phyloP scores from a whole-genome alignment of 805 yeast species.

The Candida coleopterorum region DNA sequence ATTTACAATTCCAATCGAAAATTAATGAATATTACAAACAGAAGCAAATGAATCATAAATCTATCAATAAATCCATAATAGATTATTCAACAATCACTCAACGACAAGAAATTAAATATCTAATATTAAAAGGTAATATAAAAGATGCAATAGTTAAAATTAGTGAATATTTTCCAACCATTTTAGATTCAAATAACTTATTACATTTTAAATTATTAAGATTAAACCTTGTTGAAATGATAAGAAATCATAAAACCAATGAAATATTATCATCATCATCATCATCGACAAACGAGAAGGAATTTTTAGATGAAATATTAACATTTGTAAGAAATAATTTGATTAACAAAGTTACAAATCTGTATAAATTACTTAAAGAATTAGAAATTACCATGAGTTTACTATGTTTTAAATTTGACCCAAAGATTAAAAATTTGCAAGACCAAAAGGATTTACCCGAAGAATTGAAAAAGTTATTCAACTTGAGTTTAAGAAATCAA shows the following conservation, averaged over 20 bases:
- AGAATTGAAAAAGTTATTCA: constrained; percentile 51
- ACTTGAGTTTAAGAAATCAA: constrained; percentile 54
- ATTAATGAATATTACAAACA: constrained; percentile 1
- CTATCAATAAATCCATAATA: constrained; percentile 10
- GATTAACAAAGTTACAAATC: constrained; percentile 56
- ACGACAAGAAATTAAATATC: constrained; percentile 48
- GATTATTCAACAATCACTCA: constrained; percentile 50
- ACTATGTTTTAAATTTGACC: constrained; percentile 47
- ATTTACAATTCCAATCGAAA: not conserved
- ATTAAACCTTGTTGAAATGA: constrained; percentile 75
- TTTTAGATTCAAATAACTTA: constrained; percentile 57
- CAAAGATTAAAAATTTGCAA: constrained; percentile 22
- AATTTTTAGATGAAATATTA: constrained; percentile 50
- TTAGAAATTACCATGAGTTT: constrained; percentile 83
- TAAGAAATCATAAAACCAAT: constrained; percentile 43
- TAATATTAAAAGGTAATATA: constrained; percentile 58
- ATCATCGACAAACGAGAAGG: constrained; percentile 31
- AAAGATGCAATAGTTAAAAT: constrained; percentile 53
- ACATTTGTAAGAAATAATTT: constrained; percentile 58
- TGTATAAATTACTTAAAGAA: constrained; percentile 58
- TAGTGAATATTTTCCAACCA: constrained; percentile 56
- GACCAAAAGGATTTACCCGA: constrained; percentile 46
- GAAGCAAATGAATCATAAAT: no score
- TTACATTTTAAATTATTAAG: constrained; percentile 71
- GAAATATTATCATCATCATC: no score